Base-by-base conservation (phyloP, 805 yeast species). In the Torulaspora maleeae region DNA sequence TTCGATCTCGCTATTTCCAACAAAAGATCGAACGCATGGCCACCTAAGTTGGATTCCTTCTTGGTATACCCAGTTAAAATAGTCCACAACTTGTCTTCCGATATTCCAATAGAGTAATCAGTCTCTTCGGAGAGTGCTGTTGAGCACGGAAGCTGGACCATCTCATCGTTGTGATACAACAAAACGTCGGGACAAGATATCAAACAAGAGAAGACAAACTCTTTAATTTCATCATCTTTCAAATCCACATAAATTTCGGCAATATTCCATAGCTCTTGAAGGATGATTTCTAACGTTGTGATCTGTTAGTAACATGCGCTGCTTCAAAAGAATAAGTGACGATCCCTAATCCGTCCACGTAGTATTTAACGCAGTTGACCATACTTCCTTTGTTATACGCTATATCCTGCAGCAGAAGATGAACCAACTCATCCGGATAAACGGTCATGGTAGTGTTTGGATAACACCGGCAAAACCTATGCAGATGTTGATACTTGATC, bases 1-100 rank as follows among this genome's bases (percentile, higher is more conserved):
- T 79, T 79, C 25, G 76, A 59, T 47, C 72, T 75, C 0, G 89
- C 85, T 43, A 84, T 80, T 39, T 76, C 80, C 41, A 78, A 67
- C 16, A 84, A 59, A 32, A 84, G 57, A 16, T 75, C 75, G 55
- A 72, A 77, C 11, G 85, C 81, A 29, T 66, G 61, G 9, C 72
- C 76, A 3, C 87, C 88, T 24, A 84, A 58, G 3, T 71, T 63
- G 40, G 74, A 70, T 53, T 76, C 79, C 29, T 74, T 70, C 46
- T 72, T 71, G 27, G 74, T 72, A 27, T 74, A 72, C 11, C 85
- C 86, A 0, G 86, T 77, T 33, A 84, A 62, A 39, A 70, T 72
- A 13, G 71, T 55, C 73, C 85, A 83, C 54, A 79, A 79, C 32
- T 74, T 74, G 44, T 77, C 81, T 22, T 77, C 77, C 4, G 73